phyloP scores from a whole-genome alignment of 2,329 filamentous ascomycete genomes.

The Eutypella sp. region DNA sequence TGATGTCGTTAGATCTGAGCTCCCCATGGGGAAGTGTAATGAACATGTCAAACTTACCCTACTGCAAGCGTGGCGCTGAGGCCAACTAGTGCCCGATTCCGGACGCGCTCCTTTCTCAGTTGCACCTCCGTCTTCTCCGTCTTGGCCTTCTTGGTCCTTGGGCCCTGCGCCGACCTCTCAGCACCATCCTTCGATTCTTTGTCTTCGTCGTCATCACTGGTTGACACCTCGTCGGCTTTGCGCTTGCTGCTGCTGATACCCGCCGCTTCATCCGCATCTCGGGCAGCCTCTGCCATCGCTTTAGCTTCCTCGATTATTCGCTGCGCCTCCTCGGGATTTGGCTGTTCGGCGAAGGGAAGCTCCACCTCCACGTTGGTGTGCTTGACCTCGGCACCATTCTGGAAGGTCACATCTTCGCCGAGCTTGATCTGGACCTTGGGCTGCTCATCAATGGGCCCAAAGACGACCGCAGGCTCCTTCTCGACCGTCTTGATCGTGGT shows the following conservation, averaged over 20 bases:
- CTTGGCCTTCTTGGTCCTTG: constrained; percentile 69
- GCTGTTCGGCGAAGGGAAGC: constrained; percentile 64
- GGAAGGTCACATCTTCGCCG: constrained; percentile 47
- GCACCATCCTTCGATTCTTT: constrained; percentile 42
- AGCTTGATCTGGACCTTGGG: constrained; percentile 64
- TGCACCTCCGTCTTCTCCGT: constrained; percentile 80
- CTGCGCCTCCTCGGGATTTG: constrained; percentile 70
- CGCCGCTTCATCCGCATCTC: constrained; percentile 35
- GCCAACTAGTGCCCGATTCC: constrained; percentile 79
- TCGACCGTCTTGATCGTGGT: constrained; percentile 43
- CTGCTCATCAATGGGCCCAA: constrained; percentile 52
- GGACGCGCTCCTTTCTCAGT: constrained; percentile 78
- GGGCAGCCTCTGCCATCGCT: constrained; percentile 73
- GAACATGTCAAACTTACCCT: constrained; percentile 61
- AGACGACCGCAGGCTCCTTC: constrained; percentile 42
- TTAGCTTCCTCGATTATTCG: constrained; percentile 83
- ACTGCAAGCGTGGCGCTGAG: constrained; percentile 82
- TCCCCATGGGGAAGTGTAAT: neutral
- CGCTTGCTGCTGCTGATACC: constrained; percentile 55
- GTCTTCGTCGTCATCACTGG: constrained; percentile 57
- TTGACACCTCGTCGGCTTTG: constrained; percentile 66
- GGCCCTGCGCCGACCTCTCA: constrained; percentile 34
- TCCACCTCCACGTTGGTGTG: constrained; percentile 72
- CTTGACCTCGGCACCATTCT: constrained; percentile 60
- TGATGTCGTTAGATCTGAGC: neutral